Conservation (phyloP, 768 basidiomycete species). For the Gymnopilus junonius region DNA sequence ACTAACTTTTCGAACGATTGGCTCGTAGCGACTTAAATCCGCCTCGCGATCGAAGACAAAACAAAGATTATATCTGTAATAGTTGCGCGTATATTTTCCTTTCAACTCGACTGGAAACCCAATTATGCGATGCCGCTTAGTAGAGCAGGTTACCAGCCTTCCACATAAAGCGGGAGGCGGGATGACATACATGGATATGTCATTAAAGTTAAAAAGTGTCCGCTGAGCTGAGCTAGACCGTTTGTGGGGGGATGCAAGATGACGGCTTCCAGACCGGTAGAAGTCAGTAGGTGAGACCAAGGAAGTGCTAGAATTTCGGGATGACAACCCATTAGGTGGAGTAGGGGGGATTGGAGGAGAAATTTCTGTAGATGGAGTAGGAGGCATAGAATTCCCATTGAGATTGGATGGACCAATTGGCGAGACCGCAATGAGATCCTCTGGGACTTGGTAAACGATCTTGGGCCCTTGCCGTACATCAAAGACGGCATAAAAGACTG, state of each 20-base stretch:
- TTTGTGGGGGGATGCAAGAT: slow-evolving; percentile 47
- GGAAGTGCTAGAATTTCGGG: slow-evolving; percentile 58
- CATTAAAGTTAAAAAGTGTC: slow-evolving; percentile 84
- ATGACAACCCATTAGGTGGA: slow-evolving; percentile 34
- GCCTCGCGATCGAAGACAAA: slow-evolving; percentile 94
- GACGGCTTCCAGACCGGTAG: slow-evolving; percentile 46
- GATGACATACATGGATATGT: slow-evolving; percentile 94
- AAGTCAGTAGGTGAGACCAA: slow-evolving; percentile 50
- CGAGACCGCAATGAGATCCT: slow-evolving; percentile 74
- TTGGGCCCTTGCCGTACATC: slow-evolving; percentile 86
- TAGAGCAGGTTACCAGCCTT: slow-evolving; percentile 85
- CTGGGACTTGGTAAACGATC: slow-evolving; percentile 93
- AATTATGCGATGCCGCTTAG: slow-evolving; percentile 81
- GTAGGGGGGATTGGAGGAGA: slow-evolving; percentile 26
- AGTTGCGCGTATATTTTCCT: slow-evolving; percentile 82
- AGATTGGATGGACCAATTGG: slow-evolving; percentile 31
- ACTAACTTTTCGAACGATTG: slow-evolving; percentile 92
- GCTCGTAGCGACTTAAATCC: slow-evolving; percentile 94
- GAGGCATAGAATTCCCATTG: slow-evolving; percentile 35
- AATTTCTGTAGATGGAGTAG: slow-evolving; percentile 43
- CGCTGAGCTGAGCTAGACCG: slow-evolving; percentile 54
- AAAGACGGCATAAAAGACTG: slow-evolving; percentile 94
- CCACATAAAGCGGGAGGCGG: slow-evolving; percentile 87
- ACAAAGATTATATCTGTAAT: slow-evolving; percentile 93
- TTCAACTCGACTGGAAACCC: slow-evolving; percentile 87